Base-by-base conservation (phyloP, 2,329 filamentous ascomycete species). In the Corynespora cassiicola region DNA sequence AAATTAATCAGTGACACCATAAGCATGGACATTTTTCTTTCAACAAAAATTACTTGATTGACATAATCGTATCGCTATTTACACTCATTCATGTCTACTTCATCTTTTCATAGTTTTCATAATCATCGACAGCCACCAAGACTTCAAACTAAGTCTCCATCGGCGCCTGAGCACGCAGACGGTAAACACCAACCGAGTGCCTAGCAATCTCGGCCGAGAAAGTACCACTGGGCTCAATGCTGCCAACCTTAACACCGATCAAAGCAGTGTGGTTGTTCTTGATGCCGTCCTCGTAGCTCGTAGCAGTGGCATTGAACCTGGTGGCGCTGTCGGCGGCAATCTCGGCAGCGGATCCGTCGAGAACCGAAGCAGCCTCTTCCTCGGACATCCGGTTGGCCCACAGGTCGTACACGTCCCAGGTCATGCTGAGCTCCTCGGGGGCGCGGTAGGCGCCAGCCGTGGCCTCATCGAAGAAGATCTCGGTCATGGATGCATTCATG, bases 361-460 rank as follows among this genome's bases (percentile, higher is more conserved):
- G 65, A 19, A 80, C 68, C 0, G 65, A 58, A 16, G 56, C 52
- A 1, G 77, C 76, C 24, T 72, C 70, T 3, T 60, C 66, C 29
- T 73, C 64, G 14, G 58, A 65, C 76, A 82, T 79, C n/a, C 79
- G 66, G 43, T 75, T 74, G 4, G 71, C 76, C 79, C 79, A 81
- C 1, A 82, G 63, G 53, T 82, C 78, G 25, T 59, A 75, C 5
- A 81, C 63, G 44, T 79, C 76, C 76, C 77, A 82, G 0, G 60
- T 63, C 45, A 71, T 58, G 16, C 64, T 54, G 0, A 73, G 57
- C 55, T 77, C 65, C 1, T 58, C 41, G 0, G 73, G 73, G 1
- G 60, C 50, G 17, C 54, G 43, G 31, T 65, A 60, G 1, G 71
- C 71, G 16, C 71, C 71, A 2, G 58, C 63, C 0, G 69, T 68